phyloP scores from a whole-genome alignment of 257 asterid species.

The Solanum bukasovii region DNA sequence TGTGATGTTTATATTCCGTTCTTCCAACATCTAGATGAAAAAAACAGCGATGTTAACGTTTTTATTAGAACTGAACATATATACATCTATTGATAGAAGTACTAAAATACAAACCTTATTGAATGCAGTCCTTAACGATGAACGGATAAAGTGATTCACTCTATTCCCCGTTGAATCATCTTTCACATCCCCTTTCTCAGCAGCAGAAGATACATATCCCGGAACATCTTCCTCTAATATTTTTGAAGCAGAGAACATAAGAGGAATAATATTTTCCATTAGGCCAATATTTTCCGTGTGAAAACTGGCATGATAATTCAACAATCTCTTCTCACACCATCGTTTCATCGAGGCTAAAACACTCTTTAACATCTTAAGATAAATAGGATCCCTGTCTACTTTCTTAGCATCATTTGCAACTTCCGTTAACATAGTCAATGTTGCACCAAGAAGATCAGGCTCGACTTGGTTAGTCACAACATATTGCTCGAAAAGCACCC shows the following conservation, averaged over 20 bases:
- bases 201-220: background rate
- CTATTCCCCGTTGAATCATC: conserved; percentile 24
- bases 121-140: conserved; percentile 40
- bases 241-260: conserved; percentile 36
- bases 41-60: background rate
- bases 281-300: conserved; percentile 26
- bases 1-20: background rate
- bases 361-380: conserved; percentile 30
- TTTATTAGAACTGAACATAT: background rate
- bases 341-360: conserved; percentile 30
- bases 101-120: conserved; percentile 22
- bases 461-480: conserved; percentile 45
- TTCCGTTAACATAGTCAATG: conserved; percentile 41
- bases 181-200: conserved; percentile 11
- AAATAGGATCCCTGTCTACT: conserved; percentile 27
- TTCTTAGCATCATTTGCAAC: conserved; percentile 63
- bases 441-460: conserved; percentile 50
- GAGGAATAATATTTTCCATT: conserved; percentile 54
- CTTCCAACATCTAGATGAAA: background rate
- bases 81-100: background rate
- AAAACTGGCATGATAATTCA: conserved; percentile 49
- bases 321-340: conserved; percentile 57
- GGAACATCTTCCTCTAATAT: conserved; percentile 58
- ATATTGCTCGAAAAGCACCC: conserved; percentile 63
- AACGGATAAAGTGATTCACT: conserved; percentile 39